These are phyloP conservation scores for Fusarium scirpi DNA, from an alignment of 2,329 filamentous ascomycete species.

Conservation along the genomic window DNA sequence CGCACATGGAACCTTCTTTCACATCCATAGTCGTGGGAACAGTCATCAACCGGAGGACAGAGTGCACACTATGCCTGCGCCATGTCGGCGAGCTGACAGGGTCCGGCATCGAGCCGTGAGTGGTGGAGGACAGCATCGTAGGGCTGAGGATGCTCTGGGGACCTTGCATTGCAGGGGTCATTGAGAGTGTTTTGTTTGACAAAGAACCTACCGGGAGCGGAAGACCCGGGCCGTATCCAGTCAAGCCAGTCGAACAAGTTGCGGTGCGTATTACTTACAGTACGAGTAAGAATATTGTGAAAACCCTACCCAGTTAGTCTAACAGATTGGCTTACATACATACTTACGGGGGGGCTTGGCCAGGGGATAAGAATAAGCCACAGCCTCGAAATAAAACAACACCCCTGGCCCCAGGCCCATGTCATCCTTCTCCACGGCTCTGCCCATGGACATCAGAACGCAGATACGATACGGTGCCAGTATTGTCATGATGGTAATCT, in stretches of 20 bases:
- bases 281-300: neutral
- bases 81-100: slow-evolving; percentile 44
- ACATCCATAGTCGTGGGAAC: slow-evolving; percentile 20
- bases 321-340: slow-evolving; percentile 30
- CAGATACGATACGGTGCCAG: neutral
- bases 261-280: slow-evolving; percentile 25
- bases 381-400: slow-evolving; percentile 34
- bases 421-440: slow-evolving; percentile 21
- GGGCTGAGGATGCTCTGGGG: slow-evolving; percentile 36
- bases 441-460: slow-evolving; percentile 16
- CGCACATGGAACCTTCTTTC: slow-evolving; percentile 34
- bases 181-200: slow-evolving; percentile 1
- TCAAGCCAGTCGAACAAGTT: slow-evolving; percentile 10
- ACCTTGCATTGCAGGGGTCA: slow-evolving; percentile 33
- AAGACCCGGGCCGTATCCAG: slow-evolving; percentile 32
- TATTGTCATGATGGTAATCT: neutral
- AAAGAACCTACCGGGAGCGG: slow-evolving; percentile 22
- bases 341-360: slow-evolving; percentile 21
- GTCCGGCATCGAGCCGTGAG: slow-evolving; percentile 25
- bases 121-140: slow-evolving; percentile 34
- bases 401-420: slow-evolving; percentile 22
- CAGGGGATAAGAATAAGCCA: slow-evolving; percentile 39
- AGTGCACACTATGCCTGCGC: slow-evolving; percentile 30
- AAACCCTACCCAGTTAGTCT: neutral
- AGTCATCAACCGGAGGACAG: slow-evolving; percentile 13